Percentiles rank a stretch among this genome's conserved stretches.
phyloP scores from a whole-genome alignment of 176 grass and related monocot genomes.

The Oryza meridionalis region DNA sequence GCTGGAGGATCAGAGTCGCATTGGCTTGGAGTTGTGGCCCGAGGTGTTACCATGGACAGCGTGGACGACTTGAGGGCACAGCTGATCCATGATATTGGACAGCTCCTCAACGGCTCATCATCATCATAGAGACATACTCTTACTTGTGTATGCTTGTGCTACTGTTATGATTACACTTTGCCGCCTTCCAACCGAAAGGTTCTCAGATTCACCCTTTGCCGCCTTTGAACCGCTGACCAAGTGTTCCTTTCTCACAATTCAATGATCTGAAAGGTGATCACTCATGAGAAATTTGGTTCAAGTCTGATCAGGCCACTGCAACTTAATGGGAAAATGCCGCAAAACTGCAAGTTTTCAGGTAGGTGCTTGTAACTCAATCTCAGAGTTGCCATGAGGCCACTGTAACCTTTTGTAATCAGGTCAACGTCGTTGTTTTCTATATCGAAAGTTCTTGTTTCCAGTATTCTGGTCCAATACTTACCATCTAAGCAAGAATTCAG shows the following conservation, averaged over 20 bases:
- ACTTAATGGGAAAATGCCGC: slow-evolving; percentile 35
- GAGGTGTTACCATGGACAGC: too few species aligned
- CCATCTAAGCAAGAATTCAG: neutral
- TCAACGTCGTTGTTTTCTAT: neutral
- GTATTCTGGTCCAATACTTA: neutral
- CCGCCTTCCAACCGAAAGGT: slow-evolving; percentile 18
- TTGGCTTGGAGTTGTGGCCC: too few species aligned
- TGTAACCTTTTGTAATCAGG: too few species aligned
- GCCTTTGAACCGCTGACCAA: slow-evolving; percentile 28
- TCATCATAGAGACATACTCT: too few species aligned
- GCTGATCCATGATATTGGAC: too few species aligned
- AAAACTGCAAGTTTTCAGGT: neutral
- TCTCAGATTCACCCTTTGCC: slow-evolving; percentile 71
- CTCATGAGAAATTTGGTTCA: slow-evolving; percentile 29
- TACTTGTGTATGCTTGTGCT: too few species aligned
- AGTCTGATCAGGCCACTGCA: slow-evolving; percentile 12
- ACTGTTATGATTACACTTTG: too few species aligned
- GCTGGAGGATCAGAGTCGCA: too few species aligned
- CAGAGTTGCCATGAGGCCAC: slow-evolving; percentile 2
- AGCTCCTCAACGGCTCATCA: too few species aligned
- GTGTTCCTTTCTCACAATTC: slow-evolving; percentile 12
- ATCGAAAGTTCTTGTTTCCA: neutral
- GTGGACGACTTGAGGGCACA: too few species aligned
- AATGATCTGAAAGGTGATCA: slow-evolving; percentile 37
- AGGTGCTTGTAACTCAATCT: too few species aligned